Evolutionary conservation across 257 asterid genomes (phyloP), one percentile per base, ranked within the genome.

Genomic region (Oldenlandia corymbosa): DNA sequence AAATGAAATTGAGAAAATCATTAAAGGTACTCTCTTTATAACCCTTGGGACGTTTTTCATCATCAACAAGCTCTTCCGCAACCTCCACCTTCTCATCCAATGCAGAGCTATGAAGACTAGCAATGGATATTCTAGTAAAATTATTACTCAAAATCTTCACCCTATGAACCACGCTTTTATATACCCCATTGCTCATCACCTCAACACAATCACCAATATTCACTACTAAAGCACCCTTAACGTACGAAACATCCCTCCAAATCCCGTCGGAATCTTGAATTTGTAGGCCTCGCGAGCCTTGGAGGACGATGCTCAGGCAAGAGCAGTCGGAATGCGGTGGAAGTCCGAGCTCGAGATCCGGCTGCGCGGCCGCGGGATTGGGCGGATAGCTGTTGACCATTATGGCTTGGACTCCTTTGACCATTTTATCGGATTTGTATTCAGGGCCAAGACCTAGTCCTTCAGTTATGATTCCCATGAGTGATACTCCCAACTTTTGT

Each of bases 251-350:
- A 4, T 18, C 26, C 32, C 27, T 75, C 84, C 85, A 85, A 0
- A 64, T 37, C 0, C 58, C 43, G 10, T 61, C 65, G 0, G 55
- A 9, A 21, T 75, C 76, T 20, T 68, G 60, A n/a, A 79, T 68
- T 58, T 83, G 63, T 1, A 80, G 70, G 7, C 87, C 85, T 0
- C 59, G 27, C 0, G 76, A 71, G 69, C 66, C 81, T 13, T 77
- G 80, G 47, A 71, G 79, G 64, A 77, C 45, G 1, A 79, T 58
- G 0, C 88, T 75, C 5, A 85, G 7, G 81, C 80, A 79, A 7
- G 73, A 52, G 54, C 79, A 81, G 69, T 81, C 77, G n/a, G 85
- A 73, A 36, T 81, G 88, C 2, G 83, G 82, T 0, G 90, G 86
- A 16, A 85, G 67, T 43, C 94, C 86, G 2, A 81, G 74, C 14